These are phyloP conservation scores for Chytriomyces sp. DNA, from an alignment of 192 early-diverging fungal genomes.

Conservation along the genomic window DNA sequence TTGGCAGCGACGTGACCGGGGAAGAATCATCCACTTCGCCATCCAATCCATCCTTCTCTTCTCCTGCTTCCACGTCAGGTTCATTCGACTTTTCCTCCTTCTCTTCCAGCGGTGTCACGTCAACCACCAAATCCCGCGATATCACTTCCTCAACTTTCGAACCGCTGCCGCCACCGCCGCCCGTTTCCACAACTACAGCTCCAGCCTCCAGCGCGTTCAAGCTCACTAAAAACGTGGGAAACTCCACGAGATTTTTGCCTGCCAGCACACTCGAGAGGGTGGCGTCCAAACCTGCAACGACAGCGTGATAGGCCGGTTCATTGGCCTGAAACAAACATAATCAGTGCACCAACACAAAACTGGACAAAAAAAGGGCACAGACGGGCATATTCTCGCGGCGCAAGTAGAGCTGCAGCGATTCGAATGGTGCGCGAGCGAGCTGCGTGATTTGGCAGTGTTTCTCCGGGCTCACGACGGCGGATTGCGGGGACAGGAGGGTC, in stretches of 20 bases:
- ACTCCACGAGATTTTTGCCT: not conserved
- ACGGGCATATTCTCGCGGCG: conserved; percentile 7
- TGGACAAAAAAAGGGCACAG: not conserved
- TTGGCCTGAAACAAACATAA: not conserved
- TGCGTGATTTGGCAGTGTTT: not conserved
- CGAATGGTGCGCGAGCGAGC: not conserved
- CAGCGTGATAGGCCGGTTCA: not conserved
- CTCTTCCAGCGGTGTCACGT: not conserved
- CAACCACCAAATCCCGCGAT: no score
- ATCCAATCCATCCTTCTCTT: not conserved
- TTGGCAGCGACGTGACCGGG: no score
- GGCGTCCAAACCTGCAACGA: not conserved
- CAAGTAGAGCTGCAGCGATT: not conserved
- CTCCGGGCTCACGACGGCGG: not conserved
- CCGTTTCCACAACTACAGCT: not conserved
- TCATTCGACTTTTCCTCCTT: not conserved
- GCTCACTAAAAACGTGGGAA: not conserved
- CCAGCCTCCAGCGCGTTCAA: not conserved
- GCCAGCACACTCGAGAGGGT: not conserved
- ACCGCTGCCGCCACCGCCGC: not conserved
- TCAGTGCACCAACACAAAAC: not conserved
- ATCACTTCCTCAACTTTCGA: no score
- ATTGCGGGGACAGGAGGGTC: not conserved
- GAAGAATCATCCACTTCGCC: no score
- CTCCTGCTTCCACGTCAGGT: not conserved